phyloP scores from a whole-genome alignment of 1,284 basidiomycete genomes.

The Ceratobasidium papillatum region DNA sequence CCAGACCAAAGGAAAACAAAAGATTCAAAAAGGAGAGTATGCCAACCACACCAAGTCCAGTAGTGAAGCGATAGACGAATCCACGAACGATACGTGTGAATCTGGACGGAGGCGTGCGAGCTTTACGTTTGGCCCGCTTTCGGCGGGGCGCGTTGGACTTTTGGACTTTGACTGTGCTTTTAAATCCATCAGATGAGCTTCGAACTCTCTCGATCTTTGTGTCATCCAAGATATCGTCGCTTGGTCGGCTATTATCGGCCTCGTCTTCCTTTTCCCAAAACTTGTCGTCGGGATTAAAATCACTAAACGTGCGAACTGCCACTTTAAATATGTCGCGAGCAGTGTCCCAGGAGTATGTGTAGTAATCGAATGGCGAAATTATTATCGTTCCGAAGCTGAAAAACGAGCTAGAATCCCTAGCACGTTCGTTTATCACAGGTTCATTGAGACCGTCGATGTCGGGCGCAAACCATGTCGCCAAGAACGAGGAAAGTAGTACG shows the following conservation, averaged over 20 bases:
- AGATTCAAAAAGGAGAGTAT: slow-evolving; percentile 73
- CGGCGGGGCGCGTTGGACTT: neutral
- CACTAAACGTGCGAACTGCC: slow-evolving; percentile 60
- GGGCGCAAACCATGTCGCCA: slow-evolving; percentile 71
- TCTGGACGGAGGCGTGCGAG: slow-evolving; percentile 18
- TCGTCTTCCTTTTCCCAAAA: slow-evolving; percentile 30
- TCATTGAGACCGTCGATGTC: slow-evolving; percentile 55
- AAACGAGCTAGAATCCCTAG: slow-evolving; percentile 53
- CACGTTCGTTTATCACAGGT: slow-evolving; percentile 6
- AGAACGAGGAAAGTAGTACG: slow-evolving; percentile 73
- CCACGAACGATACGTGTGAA: slow-evolving; percentile 52
- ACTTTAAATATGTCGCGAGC: slow-evolving; percentile 70
- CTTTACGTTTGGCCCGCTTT: slow-evolving; percentile 11
- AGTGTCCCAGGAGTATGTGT: slow-evolving; percentile 61
- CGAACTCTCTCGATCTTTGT: slow-evolving; percentile 12
- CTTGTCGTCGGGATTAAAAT: slow-evolving; percentile 20
- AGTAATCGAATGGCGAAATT: slow-evolving; percentile 45
- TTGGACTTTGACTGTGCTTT: slow-evolving; percentile 34
- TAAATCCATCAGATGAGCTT: slow-evolving; percentile 16
- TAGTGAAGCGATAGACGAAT: slow-evolving; percentile 70
- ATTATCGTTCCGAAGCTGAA: slow-evolving; percentile 58
- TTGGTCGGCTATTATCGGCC: neutral
- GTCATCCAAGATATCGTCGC: slow-evolving; percentile 31
- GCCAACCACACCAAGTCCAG: slow-evolving; percentile 78
- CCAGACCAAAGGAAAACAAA: slow-evolving; percentile 42